Evolutionary conservation across 192 early-diverging fungal genomes (phyloP), one percentile per base, ranked within the genome.

Genomic region (Coemansia sp.): DNA sequence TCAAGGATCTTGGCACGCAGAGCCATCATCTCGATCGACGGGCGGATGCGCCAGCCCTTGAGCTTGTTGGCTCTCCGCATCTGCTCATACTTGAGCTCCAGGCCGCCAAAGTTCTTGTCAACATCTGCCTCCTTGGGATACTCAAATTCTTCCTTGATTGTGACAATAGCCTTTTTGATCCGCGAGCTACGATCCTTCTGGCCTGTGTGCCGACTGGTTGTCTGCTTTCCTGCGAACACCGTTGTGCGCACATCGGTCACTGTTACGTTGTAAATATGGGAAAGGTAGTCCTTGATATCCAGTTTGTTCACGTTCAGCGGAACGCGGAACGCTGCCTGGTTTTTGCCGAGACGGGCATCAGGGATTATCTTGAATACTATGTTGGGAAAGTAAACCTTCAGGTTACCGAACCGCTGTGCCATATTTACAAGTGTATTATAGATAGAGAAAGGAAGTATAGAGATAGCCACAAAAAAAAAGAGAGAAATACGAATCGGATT

Each of bases 221-320:
- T 75, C 31, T 68, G 66, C 28, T 72, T 77, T 36, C 91, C 91
- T 22, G 87, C 84, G 75, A 94, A 93, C 79, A 93, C 94, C 82
- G 92, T 87, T 7, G 94, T 98, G 60, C 94, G 90, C 14, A 98
- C 91, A 68, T 94, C 92, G 20, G 87, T 86, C 7, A 98, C 85
- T 38, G 83, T 85, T 30, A 96, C 83, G 55, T 88, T 84, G 77
- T 98, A 98, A 31, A 96, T 88, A 61, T 91, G 86, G 56, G 86
- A 75, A 28, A 98, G 87, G 66, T 94, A 93, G 57, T 89, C 88
- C 48, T 86, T 84, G 71, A 98, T 93, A 72, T 98, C 96, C 45
- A 98, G 85, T 83, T 98, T 98, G 89, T 96, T 98, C 66, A 91
- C 79, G 30, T 87, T 84, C 29, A 90, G 89, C 30, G 96, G 96